Conservation (phyloP, 208 protist genomes). For the Phytomonas sp. region DNA sequence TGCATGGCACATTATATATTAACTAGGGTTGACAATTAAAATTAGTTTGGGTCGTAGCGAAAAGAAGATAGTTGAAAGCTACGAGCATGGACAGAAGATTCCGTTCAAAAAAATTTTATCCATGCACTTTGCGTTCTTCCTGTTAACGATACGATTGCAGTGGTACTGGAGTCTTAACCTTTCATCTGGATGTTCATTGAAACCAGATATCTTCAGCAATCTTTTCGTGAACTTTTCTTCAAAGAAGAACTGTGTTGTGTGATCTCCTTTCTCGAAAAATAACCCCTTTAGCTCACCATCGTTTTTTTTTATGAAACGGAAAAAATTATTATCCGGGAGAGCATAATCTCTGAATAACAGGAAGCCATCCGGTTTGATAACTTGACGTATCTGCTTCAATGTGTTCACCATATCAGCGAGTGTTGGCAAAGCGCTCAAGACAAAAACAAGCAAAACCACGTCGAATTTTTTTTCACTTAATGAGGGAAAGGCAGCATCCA, state of each 20-base stretch:
- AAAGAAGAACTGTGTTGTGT: conserved; percentile 73
- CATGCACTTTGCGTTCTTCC: conserved; percentile 78
- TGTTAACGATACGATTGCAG: conserved; percentile 76
- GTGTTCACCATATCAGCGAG: conserved; percentile 47
- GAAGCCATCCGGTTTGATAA: conserved; percentile 39
- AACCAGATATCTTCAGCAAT: conserved; percentile 34
- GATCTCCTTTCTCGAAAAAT: conserved; percentile 61
- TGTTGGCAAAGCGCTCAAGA: conserved; percentile 59
- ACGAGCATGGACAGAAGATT: conserved; percentile 21
- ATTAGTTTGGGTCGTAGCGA: background rate
- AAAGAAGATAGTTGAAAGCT: background rate
- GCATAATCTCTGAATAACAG: conserved; percentile 75
- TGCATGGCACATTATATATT: background rate
- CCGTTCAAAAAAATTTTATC: conserved; percentile 86
- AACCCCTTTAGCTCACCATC: conserved; percentile 18
- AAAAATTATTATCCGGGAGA: conserved; percentile 71
- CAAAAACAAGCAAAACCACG: conserved; percentile 68
- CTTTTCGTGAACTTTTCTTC: conserved; percentile 32
- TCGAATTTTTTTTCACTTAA: conserved; percentile 26
- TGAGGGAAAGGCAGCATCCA: conserved; percentile 13
- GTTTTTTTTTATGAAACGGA: conserved; percentile 53
- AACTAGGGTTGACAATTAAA: background rate
- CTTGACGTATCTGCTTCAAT: conserved; percentile 24
- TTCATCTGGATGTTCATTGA: conserved; percentile 28
- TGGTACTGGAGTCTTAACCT: conserved; percentile 40